These are phyloP conservation scores for Thielaviopsis ethacetica DNA, from an alignment of 2,329 filamentous ascomycete species.

Conservation along the genomic window DNA sequence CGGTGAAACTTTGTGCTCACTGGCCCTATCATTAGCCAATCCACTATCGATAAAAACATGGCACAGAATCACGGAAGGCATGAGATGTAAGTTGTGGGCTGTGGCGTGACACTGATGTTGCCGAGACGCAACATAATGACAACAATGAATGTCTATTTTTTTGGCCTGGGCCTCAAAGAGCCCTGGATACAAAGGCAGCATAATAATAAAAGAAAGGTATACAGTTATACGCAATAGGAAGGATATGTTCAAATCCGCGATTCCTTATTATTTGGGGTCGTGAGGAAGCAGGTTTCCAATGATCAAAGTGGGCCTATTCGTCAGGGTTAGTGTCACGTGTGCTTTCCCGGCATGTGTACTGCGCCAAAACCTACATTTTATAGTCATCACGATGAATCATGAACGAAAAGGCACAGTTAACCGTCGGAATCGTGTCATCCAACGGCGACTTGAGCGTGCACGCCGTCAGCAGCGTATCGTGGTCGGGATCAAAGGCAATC, in stretches of 20 bases:
- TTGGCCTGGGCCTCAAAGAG: background rate
- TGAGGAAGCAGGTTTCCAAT: slow-evolving; percentile 94
- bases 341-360: slow-evolving; percentile 3
- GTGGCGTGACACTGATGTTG: background rate
- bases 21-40: background rate
- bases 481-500: slow-evolving; percentile 85
- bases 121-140: background rate
- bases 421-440: slow-evolving; percentile 50
- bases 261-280: slow-evolving; percentile 30
- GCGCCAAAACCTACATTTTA: slow-evolving; percentile 60
- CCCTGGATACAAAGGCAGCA: background rate
- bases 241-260: no score
- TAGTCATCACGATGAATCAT: slow-evolving; percentile 89
- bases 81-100: no score
- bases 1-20: background rate
- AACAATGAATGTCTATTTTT: background rate
- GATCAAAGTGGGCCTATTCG: slow-evolving; percentile 67
- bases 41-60: no score
- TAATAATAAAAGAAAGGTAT: background rate
- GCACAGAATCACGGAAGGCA: background rate
- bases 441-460: slow-evolving; percentile 78
- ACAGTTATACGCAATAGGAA: background rate
- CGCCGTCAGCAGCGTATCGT: slow-evolving; percentile 89
- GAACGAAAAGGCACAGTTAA: slow-evolving; percentile 95
- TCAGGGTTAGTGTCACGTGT: background rate